A percentile compares a stretch with the other conserved stretches of the same genome.
Conservation (phyloP, 768 basidiomycete species). For the Tulasnella sp. region DNA sequence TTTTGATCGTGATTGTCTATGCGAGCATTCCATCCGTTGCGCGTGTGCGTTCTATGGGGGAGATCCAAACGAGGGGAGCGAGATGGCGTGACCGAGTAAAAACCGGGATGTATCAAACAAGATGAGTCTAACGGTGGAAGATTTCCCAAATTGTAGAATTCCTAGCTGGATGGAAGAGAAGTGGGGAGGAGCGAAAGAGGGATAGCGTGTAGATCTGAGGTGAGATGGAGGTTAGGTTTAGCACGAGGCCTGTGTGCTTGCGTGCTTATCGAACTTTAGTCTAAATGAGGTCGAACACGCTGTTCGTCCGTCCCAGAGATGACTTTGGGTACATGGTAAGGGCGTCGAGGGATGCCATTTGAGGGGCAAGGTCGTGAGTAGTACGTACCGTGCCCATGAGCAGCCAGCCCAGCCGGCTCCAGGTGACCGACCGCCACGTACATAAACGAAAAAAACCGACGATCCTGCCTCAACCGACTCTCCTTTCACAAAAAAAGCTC, state of each 20-base stretch:
- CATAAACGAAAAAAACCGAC: background rate
- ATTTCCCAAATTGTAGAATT: background rate
- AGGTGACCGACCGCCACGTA: background rate
- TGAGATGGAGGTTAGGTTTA: background rate
- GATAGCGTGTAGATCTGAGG: background rate
- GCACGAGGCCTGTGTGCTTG: background rate
- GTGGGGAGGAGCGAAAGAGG: background rate
- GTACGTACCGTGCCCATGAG: background rate
- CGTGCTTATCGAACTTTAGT: background rate
- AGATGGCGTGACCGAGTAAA: background rate
- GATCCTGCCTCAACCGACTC: background rate
- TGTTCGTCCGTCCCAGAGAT: background rate
- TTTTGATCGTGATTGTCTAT: background rate
- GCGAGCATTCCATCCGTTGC: background rate
- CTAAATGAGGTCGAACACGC: background rate
- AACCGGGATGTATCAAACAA: background rate
- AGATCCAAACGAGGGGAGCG: background rate
- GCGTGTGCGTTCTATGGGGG: background rate
- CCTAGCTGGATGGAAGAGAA: background rate
- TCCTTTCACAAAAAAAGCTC: no score
- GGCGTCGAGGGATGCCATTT: background rate
- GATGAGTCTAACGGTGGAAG: background rate
- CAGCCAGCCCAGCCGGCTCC: background rate
- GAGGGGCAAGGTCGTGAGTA: background rate
- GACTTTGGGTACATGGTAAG: background rate